These are phyloP conservation scores for Pythium diclinum DNA, from an alignment of 352 stramenopile genomes.

Conservation along the genomic window DNA sequence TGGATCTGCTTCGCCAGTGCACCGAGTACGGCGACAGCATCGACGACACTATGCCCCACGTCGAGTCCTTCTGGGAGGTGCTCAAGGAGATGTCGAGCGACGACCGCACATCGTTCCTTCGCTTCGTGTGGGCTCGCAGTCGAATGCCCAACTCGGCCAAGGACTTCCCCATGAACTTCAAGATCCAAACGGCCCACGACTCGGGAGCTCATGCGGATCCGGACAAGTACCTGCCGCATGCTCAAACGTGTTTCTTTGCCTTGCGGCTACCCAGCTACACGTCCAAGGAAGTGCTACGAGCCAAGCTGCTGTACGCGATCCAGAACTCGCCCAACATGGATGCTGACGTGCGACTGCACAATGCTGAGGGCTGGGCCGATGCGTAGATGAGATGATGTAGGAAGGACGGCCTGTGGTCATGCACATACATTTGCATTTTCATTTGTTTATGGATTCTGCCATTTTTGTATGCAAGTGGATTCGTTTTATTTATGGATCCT, in stretches of 20 bases:
- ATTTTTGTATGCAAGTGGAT: too few relatives aligned
- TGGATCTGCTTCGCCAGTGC: constrained; percentile 94
- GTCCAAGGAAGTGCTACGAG: constrained; percentile 80
- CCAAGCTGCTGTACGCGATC: constrained; percentile 92
- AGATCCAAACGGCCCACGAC: constrained; percentile 86
- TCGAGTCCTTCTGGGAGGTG: constrained; percentile 96
- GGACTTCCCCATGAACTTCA: constrained; percentile 97
- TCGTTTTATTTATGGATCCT: not conserved
- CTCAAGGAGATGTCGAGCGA: constrained; percentile 95
- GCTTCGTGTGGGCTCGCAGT: constrained; percentile 97
- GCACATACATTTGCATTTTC: not conserved
- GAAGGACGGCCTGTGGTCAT: not conserved
- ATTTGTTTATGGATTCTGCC: not conserved
- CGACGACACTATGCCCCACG: constrained; percentile 86
- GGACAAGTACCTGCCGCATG: constrained; percentile 94
- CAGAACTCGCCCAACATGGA: constrained; percentile 97
- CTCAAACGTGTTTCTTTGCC: constrained; percentile 99
- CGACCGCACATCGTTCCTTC: constrained; percentile 94
- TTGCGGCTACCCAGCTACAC: constrained; percentile 95
- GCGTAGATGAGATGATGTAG: constrained; percentile 36
- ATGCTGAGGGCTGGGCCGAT: constrained; percentile 88
- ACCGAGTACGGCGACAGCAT: constrained; percentile 97
- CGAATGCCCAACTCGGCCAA: constrained; percentile 95
- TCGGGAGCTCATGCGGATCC: constrained; percentile 66
- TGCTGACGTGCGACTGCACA: constrained; percentile 88